phyloP scores from a whole-genome alignment of 371 early-diverging fungal genomes.

The Rhizopus arrhizus region DNA sequence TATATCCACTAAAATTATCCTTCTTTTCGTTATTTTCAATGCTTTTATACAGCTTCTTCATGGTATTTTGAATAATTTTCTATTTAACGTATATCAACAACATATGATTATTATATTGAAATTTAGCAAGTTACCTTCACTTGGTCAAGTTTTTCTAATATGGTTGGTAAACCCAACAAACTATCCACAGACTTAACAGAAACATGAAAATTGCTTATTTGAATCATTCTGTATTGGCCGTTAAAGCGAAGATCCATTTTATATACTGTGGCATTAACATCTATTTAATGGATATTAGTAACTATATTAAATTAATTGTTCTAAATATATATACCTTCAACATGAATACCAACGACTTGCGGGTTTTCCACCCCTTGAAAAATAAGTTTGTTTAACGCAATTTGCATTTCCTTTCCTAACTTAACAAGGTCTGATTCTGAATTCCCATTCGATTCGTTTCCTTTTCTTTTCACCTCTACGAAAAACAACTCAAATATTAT shows the following conservation, averaged over 20 bases:
- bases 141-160: slow-evolving; percentile 6
- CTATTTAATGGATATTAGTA: not conserved
- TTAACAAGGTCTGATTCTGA: slow-evolving; percentile 13
- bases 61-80: not conserved
- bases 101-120: slow-evolving; percentile 1
- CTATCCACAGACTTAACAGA: not conserved
- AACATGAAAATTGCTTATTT: not conserved
- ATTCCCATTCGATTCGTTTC: slow-evolving; percentile 9
- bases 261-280: not conserved
- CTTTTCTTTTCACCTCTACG: slow-evolving; percentile 21
- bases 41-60: slow-evolving; percentile 1
- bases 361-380: slow-evolving; percentile 9
- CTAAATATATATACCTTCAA: not conserved
- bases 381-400: slow-evolving; percentile 15
- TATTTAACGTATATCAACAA: not conserved
- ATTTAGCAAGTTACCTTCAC: not conserved
- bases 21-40: not conserved
- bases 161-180: slow-evolving; percentile 3
- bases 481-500: slow-evolving; percentile 17
- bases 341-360: slow-evolving; percentile 12
- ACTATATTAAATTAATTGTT: too few relatives aligned
- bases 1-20: not conserved
- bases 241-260: slow-evolving; percentile 9
- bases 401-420: slow-evolving; percentile 16
- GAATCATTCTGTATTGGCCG: not conserved